Conservation (phyloP, 345 rosid species). For the Hypericum perforatum region DNA sequence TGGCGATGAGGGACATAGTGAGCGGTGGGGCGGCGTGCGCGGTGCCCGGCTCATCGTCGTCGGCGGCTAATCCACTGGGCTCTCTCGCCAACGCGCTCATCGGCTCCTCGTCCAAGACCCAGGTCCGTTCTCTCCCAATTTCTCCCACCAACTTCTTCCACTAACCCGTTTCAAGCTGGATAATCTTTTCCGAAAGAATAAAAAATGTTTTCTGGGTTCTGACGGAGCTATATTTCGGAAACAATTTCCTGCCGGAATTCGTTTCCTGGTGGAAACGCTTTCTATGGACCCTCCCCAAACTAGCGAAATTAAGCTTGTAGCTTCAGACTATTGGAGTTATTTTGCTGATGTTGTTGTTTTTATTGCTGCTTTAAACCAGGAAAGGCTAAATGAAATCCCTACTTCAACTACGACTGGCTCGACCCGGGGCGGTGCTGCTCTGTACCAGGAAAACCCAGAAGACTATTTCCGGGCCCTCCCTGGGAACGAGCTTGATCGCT, state of each 20-base stretch:
- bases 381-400: slow-evolving; percentile 77
- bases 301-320: no score
- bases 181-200: no score
- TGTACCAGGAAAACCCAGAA: slow-evolving; percentile 33
- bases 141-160: background rate
- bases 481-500: slow-evolving; percentile 43
- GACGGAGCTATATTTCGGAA: no score
- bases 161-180: no score
- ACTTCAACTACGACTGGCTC: slow-evolving; percentile 33
- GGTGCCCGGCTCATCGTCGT: slow-evolving; percentile 87
- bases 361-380: slow-evolving; percentile 30
- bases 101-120: slow-evolving; percentile 86
- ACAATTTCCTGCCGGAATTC: no score
- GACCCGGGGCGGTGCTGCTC: slow-evolving; percentile 16
- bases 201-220: no score
- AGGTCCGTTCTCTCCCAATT: slow-evolving; percentile 32
- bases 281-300: no score
- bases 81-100: slow-evolving; percentile 85
- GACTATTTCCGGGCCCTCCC: slow-evolving; percentile 43
- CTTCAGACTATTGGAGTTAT: no score
- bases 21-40: slow-evolving; percentile 93
- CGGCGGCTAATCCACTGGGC: slow-evolving; percentile 85
- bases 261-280: no score
- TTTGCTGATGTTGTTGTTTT: background rate
- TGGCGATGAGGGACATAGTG: slow-evolving; percentile 98